Base-by-base conservation (phyloP, 257 asterid species). In the Schizonepeta tenuifolia region DNA sequence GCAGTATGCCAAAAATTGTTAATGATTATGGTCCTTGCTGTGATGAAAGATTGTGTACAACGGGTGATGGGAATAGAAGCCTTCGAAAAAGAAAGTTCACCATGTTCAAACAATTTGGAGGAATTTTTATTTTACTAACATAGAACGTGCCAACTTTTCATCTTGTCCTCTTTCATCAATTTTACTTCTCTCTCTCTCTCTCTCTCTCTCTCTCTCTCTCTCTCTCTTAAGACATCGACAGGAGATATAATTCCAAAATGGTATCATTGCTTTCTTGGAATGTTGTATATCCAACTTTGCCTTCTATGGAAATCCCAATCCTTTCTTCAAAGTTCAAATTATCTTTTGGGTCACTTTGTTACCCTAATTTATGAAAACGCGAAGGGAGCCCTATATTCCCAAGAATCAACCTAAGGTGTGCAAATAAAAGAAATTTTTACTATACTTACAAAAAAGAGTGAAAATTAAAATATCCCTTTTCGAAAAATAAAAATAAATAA, bases 71-170 rank as follows among this genome's bases (percentile, higher is more conserved):
- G 81, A 59, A 77, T 66, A 40, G 83, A 81, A 79, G 64, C 78
- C 51, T 58, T 70, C 67, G 86, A 81, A 83, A 87, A 78, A 2
- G 79, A 79, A 81, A 79, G 77, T 46, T 71, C 81, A 78, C 74
- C 65, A 62, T 20, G 28, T 76, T 47, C 35, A 54, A 67, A 58
- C 81, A 71, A 70, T 7, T 56, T 66, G 15, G 46, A 70, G 69
- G 79, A 77, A 78, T 75, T 80, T 80, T 78, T 70, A 11, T 41
- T 47, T 47, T 62, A 61, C 76, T 18, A 61, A 50, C 49, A n/a
- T 75, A 8, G 38, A 78, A 69, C 73, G 59, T 78, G 82, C 76
- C 65, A 38, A 64, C 13, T 53, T 63, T 22, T 55, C 60, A n/a
- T 21, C 28, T 65, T 65, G 58, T 65, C 74, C 64, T 76, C 63